Evolutionary conservation across 768 basidiomycete species (phyloP).

Genomic region (Russula olivacea): DNA sequence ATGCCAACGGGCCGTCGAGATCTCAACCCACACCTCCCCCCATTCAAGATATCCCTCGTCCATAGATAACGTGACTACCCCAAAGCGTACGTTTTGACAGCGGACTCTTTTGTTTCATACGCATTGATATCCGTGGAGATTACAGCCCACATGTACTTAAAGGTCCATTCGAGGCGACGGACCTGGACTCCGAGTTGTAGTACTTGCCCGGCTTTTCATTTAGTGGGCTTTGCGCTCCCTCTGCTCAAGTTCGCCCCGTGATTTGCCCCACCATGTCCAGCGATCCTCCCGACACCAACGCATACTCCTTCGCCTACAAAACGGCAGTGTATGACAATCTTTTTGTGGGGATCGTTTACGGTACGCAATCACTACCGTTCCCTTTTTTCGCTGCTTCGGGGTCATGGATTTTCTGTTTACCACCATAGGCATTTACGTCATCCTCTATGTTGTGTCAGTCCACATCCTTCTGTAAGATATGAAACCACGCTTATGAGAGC

Average conservation of each 20-base stretch:
- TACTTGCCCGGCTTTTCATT: not conserved
- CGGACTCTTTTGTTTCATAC: not conserved
- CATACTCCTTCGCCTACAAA: constrained; percentile 6
- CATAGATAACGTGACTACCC: not conserved
- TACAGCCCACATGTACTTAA: not conserved
- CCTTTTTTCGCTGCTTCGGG: not conserved
- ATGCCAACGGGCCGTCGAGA: not conserved
- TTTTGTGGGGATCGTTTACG: constrained; percentile 14
- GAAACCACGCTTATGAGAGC: not conserved
- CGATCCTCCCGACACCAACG: not conserved
- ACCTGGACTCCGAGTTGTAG: not conserved
- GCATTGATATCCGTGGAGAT: not conserved
- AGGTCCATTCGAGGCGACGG: not conserved
- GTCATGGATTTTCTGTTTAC: not conserved
- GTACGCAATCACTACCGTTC: not conserved
- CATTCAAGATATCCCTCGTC: not conserved
- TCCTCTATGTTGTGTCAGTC: constrained; percentile 10
- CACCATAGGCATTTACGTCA: constrained; percentile 5
- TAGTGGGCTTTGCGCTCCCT: not conserved
- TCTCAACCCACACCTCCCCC: not conserved
- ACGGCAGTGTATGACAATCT: constrained; percentile 11
- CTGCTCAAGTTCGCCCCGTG: too few species aligned
- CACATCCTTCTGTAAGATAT: constrained; percentile 16
- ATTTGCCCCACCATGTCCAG: constrained; percentile 3
- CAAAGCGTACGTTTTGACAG: not conserved